Evolutionary conservation across 2,329 filamentous ascomycete genomes (phyloP), one percentile per base, ranked within the genome.

Genomic region (Hortaea sp.): DNA sequence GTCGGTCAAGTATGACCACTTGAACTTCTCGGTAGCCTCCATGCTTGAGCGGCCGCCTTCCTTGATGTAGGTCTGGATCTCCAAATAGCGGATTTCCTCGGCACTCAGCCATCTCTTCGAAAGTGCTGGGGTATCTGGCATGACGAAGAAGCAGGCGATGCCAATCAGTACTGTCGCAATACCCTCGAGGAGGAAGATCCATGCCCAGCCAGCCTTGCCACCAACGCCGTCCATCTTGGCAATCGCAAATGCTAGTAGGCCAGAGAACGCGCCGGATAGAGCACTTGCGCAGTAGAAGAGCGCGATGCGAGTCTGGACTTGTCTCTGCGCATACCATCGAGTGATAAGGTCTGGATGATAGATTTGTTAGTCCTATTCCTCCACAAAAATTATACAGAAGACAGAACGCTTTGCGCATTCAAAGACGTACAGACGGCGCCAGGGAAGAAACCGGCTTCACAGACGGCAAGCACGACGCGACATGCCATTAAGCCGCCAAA

Each of bases 91-190:
- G n/a, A 9, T n/a, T 35, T n/a, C n/a, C n/a, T 35, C n/a, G 32
- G 9, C 32, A 9, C 32, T 35, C 7, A 9, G 32, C 32, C 32
- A 35, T 35, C 32, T n/a, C 32, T 53, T 56, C 12, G 58, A 57
- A 47, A 85, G 74, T 51, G 84, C 82, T 0, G 88, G 88, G 60
- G 88, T 94, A 61, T 94, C 85, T 52, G 87, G 79, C 1, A 94
- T 84, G 69, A 85, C 78, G 80, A 81, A 89, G 66, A 84, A 88
- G 1, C 79, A 84, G 0, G 71, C 64, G 5, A 85, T 53, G 2
- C 83, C 86, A 27, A 88, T 73, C 1, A 87, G 1, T 1, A 88
- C 72, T 52, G 45, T 63, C 60, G 54, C 59, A 53, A 42, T 43
- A 85, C 43, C 42, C 32, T 49, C 46, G 6, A 50, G 40, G 46